These are phyloP conservation scores for Erythrobasidium yunnanense DNA, from an alignment of 768 basidiomycete genomes.

Conservation along the genomic window DNA sequence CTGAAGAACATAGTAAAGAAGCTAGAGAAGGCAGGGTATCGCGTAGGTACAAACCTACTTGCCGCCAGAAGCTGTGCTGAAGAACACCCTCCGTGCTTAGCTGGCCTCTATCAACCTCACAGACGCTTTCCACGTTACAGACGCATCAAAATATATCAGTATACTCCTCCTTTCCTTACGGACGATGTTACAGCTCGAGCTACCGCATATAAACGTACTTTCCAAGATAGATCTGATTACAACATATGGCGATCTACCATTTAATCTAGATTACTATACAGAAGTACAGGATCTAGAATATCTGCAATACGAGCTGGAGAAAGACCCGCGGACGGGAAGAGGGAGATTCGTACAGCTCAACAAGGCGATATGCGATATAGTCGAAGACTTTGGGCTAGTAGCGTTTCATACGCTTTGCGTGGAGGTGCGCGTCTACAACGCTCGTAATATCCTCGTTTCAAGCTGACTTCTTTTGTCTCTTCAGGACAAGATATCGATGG, in stretches of 20 bases:
- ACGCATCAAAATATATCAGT: conserved; percentile 87
- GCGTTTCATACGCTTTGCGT: conserved; percentile 95
- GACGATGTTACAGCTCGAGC: conserved; percentile 94
- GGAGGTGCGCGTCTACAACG: conserved; percentile 52
- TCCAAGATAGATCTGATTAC: conserved; percentile 87
- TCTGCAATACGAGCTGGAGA: conserved; percentile 60
- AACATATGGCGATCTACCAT: conserved; percentile 85
- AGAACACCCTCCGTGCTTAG: too few relatives aligned
- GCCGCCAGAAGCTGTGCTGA: too few relatives aligned
- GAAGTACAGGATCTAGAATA: conserved; percentile 92
- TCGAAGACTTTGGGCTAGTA: conserved; percentile 85
- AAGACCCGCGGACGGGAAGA: conserved; percentile 51
- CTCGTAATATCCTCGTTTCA: not conserved
- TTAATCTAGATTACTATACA: conserved; percentile 95
- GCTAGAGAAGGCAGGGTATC: conserved; percentile 62
- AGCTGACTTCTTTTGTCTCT: not conserved
- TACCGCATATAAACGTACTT: conserved; percentile 95
- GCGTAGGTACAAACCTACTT: too few relatives aligned
- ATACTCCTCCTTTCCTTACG: conserved; percentile 80
- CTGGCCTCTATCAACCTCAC: conserved; percentile 88
- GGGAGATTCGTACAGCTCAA: conserved; percentile 59
- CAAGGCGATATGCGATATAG: conserved; percentile 77
- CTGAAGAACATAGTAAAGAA: conserved; percentile 65
- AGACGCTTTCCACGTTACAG: conserved; percentile 94
- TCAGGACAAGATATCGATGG: conserved; percentile 89